A percentile compares a stretch with the other conserved stretches of the same genome.
Conservation (phyloP, 805 yeast species). For the Kregervanrija pseudodelftensis region DNA sequence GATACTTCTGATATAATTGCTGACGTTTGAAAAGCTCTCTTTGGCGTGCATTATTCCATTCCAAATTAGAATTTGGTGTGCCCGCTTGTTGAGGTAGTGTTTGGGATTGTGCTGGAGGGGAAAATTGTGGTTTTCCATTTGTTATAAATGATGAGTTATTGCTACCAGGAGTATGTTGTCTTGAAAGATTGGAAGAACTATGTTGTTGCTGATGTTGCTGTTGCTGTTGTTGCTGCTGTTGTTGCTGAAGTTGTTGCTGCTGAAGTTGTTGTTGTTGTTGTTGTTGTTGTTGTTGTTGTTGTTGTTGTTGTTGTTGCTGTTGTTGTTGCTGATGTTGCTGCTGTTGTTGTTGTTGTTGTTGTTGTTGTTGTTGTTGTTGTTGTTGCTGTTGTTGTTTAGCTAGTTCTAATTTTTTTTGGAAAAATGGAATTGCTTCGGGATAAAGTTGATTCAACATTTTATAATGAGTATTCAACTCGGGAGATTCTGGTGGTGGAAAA, state of each 20-base stretch:
- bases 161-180: no score
- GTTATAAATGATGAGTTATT: conserved; percentile 2
- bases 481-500: conserved; percentile 48
- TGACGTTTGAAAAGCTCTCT: conserved; percentile 1
- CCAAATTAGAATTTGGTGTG: conserved; percentile 19
- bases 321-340: conserved; percentile 8
- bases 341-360: conserved; percentile 9
- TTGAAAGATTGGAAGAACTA: no score
- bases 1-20: conserved; percentile 1
- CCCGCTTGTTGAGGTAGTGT: conserved; percentile 10
- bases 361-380: conserved; percentile 7
- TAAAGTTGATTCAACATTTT: conserved; percentile 32
- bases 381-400: conserved; percentile 21
- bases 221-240: not conserved
- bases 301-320: conserved; percentile 7
- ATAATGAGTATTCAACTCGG: conserved; percentile 43
- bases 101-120: conserved; percentile 6
- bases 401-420: conserved; percentile 22
- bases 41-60: conserved; percentile 3
- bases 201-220: not conserved
- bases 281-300: conserved; percentile 5
- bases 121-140: conserved; percentile 10
- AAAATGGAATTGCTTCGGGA: conserved; percentile 39
- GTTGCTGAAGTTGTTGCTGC: conserved; percentile 2
- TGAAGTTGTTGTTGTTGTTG: conserved; percentile 7